These are phyloP conservation scores for Cinnamomum chago DNA, from an alignment of 164 flowering plant species.

Conservation along the genomic window DNA sequence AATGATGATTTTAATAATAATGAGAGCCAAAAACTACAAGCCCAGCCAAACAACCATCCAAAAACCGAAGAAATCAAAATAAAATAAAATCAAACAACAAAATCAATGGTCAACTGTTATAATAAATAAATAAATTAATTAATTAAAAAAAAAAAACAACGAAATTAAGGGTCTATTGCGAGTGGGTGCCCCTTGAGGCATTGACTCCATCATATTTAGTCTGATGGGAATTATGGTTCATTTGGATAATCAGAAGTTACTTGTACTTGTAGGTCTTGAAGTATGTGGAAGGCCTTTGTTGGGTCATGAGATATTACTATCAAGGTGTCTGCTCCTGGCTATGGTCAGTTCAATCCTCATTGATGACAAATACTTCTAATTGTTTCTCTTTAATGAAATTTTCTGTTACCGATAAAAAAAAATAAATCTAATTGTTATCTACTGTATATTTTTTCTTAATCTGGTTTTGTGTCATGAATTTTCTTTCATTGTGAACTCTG, in stretches of 20 bases:
- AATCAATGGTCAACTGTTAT: no score
- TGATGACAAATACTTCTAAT: not conserved
- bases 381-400: not conserved
- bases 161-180: no score
- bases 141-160: no score
- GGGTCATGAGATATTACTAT: conserved; percentile 96
- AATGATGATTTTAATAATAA: no score
- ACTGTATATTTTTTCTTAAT: not conserved
- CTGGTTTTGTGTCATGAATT: not conserved
- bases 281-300: conserved; percentile 97
- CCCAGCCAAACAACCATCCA: no score
- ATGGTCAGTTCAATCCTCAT: conserved; percentile 53
- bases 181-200: no score
- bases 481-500: not conserved
- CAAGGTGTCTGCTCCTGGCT: conserved; percentile 97
- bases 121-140: no score
- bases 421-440: not conserved
- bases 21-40: no score
- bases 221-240: not conserved
- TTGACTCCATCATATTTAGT: not conserved
- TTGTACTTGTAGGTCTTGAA: conserved; percentile 61
- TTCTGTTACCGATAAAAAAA: not conserved
- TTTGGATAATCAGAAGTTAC: not conserved
- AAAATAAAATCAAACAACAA: no score
- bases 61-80: no score